Evolutionary conservation across 768 basidiomycete genomes (phyloP).

Genomic region (Suillus weaverae): DNA sequence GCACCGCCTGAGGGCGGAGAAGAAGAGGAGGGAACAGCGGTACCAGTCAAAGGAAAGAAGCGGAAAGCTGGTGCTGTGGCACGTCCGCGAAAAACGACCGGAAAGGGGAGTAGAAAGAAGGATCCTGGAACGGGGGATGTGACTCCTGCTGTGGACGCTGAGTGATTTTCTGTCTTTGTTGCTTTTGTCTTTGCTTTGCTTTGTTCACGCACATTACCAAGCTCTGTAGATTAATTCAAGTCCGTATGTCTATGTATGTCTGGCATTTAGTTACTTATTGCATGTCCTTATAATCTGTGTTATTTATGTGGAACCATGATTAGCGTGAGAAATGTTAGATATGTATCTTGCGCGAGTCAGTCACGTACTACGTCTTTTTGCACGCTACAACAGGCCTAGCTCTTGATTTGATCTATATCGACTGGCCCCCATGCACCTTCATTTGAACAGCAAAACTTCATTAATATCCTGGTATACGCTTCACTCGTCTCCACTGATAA

Average conservation of each 20-base stretch:
- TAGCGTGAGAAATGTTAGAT: neutral
- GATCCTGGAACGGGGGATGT: slow-evolving; percentile 22
- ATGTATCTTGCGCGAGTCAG: slow-evolving; percentile 1
- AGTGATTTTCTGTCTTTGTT: slow-evolving; percentile 19
- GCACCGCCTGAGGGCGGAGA: slow-evolving; percentile 24
- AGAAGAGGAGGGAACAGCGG: slow-evolving; percentile 30
- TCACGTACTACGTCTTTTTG: neutral
- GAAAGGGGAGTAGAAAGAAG: slow-evolving; percentile 35
- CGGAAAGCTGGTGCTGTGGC: slow-evolving; percentile 29
- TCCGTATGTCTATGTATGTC: slow-evolving; percentile 30
- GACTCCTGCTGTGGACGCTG: slow-evolving; percentile 28
- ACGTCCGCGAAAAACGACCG: slow-evolving; percentile 32
- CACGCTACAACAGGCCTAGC: slow-evolving; percentile 1
- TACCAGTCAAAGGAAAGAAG: slow-evolving; percentile 33
- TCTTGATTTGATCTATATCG: slow-evolving; percentile 3
- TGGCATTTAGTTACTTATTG: slow-evolving; percentile 17
- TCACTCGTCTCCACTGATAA: neutral
- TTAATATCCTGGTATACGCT: neutral
- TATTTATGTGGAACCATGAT: slow-evolving; percentile 5
- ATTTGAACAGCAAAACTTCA: slow-evolving; percentile 2
- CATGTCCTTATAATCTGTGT: slow-evolving; percentile 28
- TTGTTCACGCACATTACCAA: slow-evolving; percentile 14
- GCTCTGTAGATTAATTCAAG: slow-evolving; percentile 33
- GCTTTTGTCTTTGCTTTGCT: slow-evolving; percentile 14
- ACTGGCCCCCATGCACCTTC: slow-evolving; percentile 6